Base-by-base conservation (phyloP, 1,284 basidiomycete species). In the Puccinia sorghi region DNA sequence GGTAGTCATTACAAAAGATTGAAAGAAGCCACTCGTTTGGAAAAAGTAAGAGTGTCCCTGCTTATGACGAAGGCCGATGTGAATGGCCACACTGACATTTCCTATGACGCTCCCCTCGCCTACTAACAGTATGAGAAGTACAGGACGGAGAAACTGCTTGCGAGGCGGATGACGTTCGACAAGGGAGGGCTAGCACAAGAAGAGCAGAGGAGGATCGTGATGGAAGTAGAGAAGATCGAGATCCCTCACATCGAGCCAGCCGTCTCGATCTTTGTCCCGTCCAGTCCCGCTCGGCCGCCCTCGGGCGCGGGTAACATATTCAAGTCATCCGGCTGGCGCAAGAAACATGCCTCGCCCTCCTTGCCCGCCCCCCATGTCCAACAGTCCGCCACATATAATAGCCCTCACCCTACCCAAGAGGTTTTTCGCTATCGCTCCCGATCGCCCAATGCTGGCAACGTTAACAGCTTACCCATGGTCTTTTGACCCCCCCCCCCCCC, bases 21-120 rank as follows among this genome's bases (percentile, higher is more conserved):
- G 37, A 69, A 69, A 59, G 74, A 77, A 46, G n/a, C 63, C n/a
- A 77, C 74, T 57, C 72, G 72, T 50, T 59, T 77, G 7, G 74
- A 77, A 52, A 77, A 77, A 69, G 74, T 77, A 27, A 56, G 64
- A 39, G 27, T n/a, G n/a, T n/a, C n/a, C n/a, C n/a, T n/a, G n/a
- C n/a, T n/a, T n/a, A n/a, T n/a, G n/a, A n/a, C n/a, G n/a, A n/a
- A n/a, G n/a, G n/a, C n/a, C n/a, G n/a, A n/a, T n/a, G n/a, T n/a
- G n/a, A n/a, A n/a, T n/a, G n/a, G n/a, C n/a, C n/a, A n/a, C n/a
- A n/a, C n/a, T n/a, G n/a, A n/a, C n/a, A n/a, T n/a, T n/a, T n/a
- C n/a, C n/a, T n/a, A n/a, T n/a, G n/a, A n/a, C n/a, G n/a, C n/a
- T 32, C n/a, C 3, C 37, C 20, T 7, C 13, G 5, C 20, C 22